phyloP scores from a whole-genome alignment of 78 protist species.

The Parvularia atlantis region DNA sequence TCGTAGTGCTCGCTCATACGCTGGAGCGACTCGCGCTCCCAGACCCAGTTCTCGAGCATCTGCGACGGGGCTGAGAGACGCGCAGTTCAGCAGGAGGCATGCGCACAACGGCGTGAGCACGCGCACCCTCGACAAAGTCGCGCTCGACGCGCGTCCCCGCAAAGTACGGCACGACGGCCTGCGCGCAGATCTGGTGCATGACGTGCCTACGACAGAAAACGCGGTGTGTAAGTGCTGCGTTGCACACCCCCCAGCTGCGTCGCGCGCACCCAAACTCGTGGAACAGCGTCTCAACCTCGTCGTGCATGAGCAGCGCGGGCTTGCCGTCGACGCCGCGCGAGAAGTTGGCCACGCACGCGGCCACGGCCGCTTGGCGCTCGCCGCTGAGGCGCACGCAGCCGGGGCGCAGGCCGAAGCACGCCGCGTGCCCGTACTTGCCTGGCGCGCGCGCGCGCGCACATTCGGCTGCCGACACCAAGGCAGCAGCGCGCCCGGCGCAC shows the following conservation, averaged over 20 bases:
- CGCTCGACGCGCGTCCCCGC: constrained; percentile 54
- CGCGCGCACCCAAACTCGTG: constrained; percentile 43
- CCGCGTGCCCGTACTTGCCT: constrained; percentile 57
- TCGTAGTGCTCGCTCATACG: constrained; percentile 37
- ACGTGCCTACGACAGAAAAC: too few relatives aligned
- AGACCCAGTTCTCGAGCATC: constrained; percentile 58
- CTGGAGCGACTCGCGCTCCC: constrained; percentile 38
- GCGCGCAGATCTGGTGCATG: constrained; percentile 26
- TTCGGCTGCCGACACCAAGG: background rate
- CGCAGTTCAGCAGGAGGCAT: too few relatives aligned
- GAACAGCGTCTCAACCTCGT: constrained; percentile 51
- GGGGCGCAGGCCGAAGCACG: constrained; percentile 25
- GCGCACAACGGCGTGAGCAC: too few relatives aligned
- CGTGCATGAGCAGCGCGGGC: constrained; percentile 37
- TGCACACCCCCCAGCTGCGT: background rate
- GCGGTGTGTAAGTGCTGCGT: background rate
- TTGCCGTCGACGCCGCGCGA: background rate
- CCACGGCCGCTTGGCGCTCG: constrained; percentile 8
- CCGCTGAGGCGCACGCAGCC: constrained; percentile 3
- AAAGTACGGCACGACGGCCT: constrained; percentile 6
- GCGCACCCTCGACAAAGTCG: constrained; percentile 44
- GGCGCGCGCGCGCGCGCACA: background rate
- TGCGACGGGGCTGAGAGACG: too few relatives aligned
- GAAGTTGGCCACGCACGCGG: constrained; percentile 35
- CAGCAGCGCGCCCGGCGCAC: background rate